phyloP scores from a whole-genome alignment of 768 basidiomycete genomes.

The Podaxis rugospora region DNA sequence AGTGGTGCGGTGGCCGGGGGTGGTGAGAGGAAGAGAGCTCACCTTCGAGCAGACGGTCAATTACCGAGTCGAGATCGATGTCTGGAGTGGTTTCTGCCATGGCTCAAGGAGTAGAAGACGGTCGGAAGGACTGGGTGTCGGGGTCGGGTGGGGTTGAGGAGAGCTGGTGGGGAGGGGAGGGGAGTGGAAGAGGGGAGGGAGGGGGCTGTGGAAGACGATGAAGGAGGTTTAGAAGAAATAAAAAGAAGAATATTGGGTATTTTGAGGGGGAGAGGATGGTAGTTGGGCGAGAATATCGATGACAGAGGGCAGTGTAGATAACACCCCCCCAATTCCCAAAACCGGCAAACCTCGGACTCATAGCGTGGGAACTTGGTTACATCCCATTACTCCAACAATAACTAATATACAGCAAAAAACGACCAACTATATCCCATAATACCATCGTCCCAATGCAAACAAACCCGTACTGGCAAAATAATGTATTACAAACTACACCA shows the following conservation, averaged over 20 bases:
- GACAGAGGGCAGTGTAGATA: slow-evolving; percentile 42
- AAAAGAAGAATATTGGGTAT: slow-evolving; percentile 12
- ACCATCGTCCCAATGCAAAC: not conserved
- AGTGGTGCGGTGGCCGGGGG: not conserved
- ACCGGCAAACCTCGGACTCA: slow-evolving; percentile 34
- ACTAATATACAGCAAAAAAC: not conserved
- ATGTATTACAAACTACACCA: slow-evolving; percentile 1
- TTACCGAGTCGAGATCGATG: slow-evolving; percentile 99
- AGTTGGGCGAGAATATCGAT: slow-evolving; percentile 37
- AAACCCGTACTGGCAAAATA: not conserved
- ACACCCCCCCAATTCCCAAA: slow-evolving; percentile 32
- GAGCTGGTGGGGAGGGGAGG: slow-evolving; percentile 15
- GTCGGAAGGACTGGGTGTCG: slow-evolving; percentile 4
- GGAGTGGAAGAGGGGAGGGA: slow-evolving; percentile 13
- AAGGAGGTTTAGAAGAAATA: not conserved
- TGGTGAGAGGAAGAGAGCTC: slow-evolving; percentile 17
- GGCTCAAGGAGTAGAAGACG: slow-evolving; percentile 13
- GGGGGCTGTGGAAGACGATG: not conserved
- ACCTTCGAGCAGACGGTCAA: slow-evolving; percentile 98
- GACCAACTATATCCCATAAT: not conserved
- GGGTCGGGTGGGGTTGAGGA: slow-evolving; percentile 9
- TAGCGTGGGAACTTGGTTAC: slow-evolving; percentile 31
- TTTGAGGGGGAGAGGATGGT: slow-evolving; percentile 9
- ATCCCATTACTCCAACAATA: not conserved
- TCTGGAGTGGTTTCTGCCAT: slow-evolving; percentile 86